Percentiles rank a stretch among this genome's conserved stretches.
Conservation (phyloP, 805 yeast genomes). For the Yarrowia sp. region DNA sequence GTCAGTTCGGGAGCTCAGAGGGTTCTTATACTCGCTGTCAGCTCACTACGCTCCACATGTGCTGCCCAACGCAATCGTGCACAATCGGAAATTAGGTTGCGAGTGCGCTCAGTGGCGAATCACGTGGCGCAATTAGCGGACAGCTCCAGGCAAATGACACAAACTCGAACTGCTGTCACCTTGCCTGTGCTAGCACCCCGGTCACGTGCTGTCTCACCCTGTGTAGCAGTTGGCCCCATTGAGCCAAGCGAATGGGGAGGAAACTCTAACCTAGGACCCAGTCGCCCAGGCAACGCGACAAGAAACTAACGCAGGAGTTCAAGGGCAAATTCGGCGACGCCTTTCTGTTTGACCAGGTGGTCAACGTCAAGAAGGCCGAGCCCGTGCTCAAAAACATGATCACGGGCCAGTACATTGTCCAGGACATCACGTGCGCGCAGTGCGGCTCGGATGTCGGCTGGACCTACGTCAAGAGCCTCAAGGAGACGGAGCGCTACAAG, state of each 20-base stretch:
- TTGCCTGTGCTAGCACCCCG: not conserved
- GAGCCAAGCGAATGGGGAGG: not conserved
- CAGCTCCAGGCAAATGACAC: too few species aligned
- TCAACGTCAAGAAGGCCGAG: slow-evolving; percentile 44
- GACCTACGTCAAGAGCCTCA: slow-evolving; percentile 55
- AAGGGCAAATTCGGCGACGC: slow-evolving; percentile 60
- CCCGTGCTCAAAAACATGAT: slow-evolving; percentile 50
- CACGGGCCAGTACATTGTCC: slow-evolving; percentile 58
- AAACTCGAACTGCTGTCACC: too few species aligned
- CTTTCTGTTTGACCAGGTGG: slow-evolving; percentile 50
- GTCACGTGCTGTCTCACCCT: slow-evolving; percentile 18
- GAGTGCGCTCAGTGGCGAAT: too few species aligned
- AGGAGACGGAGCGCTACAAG: slow-evolving; percentile 51
- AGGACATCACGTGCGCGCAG: slow-evolving; percentile 55
- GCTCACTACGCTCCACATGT: too few species aligned
- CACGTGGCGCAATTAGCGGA: too few species aligned
- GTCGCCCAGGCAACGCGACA: not conserved
- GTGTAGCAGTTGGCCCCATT: not conserved
- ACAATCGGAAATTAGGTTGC: slow-evolving; percentile 22
- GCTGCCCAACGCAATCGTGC: slow-evolving; percentile 25
- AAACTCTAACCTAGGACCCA: not conserved
- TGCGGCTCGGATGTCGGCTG: slow-evolving; percentile 59
- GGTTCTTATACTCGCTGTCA: too few species aligned
- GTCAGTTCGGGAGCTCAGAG: too few species aligned
- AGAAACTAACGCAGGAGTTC: slow-evolving; percentile 41